Base-by-base conservation (phyloP, 345 rosid genomes). In the Linum tenue region DNA sequence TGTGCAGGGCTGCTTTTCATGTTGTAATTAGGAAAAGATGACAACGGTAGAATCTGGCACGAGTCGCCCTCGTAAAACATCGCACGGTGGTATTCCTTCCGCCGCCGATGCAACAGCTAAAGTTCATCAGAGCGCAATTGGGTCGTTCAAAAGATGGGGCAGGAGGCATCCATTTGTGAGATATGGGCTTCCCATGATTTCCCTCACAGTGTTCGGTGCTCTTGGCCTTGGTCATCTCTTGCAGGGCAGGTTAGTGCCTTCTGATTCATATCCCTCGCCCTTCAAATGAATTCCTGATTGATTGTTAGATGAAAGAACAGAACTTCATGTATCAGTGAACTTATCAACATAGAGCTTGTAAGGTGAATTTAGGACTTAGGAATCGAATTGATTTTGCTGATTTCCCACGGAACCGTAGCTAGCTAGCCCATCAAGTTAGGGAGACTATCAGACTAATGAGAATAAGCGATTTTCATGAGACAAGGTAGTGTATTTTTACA, bases 101-200 rank as follows among this genome's bases (percentile, higher is more conserved):
- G 53, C 53, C 53, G 43, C 55, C 39, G 15, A 17, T 40, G 22
- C 64, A 1, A 62, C 39, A 16, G 39, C 17, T 8, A 66, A 64
- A 67, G 37, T 56, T 55, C 37, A 67, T 58, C 44, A 67, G 66
- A 64, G 58, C 40, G 66, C 80, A 16, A 56, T 69, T 51, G 44
- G 76, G 2, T 77, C 80, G n/a, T 88, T 86, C 74, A 90, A 75
- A 72, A 81, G 95, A 64, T 92, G 89, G 96, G 96, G 96, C 59
- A 82, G 97, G 72, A 84, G 72, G 74, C 64, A 94, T 66, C 97
- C 99, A 1, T 86, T 94, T 79, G 55, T 94, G 43, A 75, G 97
- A 78, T 90, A 90, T 66, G 99, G 99, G 48, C 85, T 94, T 68
- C 97, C 99, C 1, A 88, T 90, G 96, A 90, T 94, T 66, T 94